Evolutionary conservation across 352 stramenopile species (phyloP).

Genomic region (Phytopythium boreale): DNA sequence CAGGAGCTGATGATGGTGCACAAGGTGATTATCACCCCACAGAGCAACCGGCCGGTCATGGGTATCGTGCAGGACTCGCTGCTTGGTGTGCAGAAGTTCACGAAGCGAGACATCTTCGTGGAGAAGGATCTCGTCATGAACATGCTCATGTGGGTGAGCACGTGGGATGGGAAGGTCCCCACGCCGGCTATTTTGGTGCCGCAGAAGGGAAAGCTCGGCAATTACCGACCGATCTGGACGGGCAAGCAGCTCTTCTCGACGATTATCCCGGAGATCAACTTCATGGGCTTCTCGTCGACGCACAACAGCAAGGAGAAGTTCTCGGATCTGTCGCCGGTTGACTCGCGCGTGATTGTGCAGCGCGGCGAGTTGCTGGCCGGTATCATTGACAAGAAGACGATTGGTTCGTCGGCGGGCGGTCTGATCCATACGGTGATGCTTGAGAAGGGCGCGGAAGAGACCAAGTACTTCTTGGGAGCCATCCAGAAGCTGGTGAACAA

Average conservation of each 20-base stretch:
- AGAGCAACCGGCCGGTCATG: conserved; percentile 99
- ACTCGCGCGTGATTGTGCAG: conserved; percentile 97
- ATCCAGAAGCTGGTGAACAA: conserved; percentile 99
- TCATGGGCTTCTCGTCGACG: conserved; percentile 93
- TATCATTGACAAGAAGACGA: conserved; percentile 99
- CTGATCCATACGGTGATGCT: conserved; percentile 98
- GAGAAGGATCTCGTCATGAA: conserved; percentile 98
- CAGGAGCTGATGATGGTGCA: conserved; percentile 99
- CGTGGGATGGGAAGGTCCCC: conserved; percentile 97
- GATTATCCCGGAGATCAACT: conserved; percentile 97
- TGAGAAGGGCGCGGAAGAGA: conserved; percentile 89
- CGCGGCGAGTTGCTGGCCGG: conserved; percentile 96
- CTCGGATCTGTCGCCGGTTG: conserved; percentile 91
- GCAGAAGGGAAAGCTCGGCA: conserved; percentile 81
- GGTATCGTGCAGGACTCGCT: conserved; percentile 98
- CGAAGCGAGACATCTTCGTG: conserved; percentile 97
- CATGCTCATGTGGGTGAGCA: conserved; percentile 96
- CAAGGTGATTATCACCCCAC: conserved; percentile 97
- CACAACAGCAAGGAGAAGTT: conserved; percentile 92
- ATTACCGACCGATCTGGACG: conserved; percentile 94
- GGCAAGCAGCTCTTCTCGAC: conserved; percentile 98
- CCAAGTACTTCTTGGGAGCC: conserved; percentile 84
- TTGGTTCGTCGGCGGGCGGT: conserved; percentile 95
- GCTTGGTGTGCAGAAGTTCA: conserved; percentile 97
- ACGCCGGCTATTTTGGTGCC: conserved; percentile 97